Evolutionary conservation across 306 rosid species (phyloP).

Genomic region (Prunus fruticosa): DNA sequence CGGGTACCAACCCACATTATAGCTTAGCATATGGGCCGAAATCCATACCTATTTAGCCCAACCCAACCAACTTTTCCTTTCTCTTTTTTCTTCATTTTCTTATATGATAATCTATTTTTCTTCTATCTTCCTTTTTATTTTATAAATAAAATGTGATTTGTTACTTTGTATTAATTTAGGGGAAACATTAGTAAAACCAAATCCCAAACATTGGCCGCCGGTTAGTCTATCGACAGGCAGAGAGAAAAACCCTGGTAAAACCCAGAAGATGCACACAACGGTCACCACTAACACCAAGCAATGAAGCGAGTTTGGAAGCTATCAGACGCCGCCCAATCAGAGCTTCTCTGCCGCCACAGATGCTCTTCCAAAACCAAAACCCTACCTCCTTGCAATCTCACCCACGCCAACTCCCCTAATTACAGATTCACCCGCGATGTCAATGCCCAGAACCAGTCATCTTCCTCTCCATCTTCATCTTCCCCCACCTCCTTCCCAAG

Average conservation of each 20-base stretch:
- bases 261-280: slow-evolving; percentile 21
- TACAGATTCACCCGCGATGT: slow-evolving; percentile 17
- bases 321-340: slow-evolving; percentile 41
- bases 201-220: not conserved
- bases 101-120: no score
- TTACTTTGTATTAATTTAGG: no score
- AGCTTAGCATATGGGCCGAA: no score
- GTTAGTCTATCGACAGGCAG: not conserved
- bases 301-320: slow-evolving; percentile 64
- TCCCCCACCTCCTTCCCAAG: not conserved
- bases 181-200: not conserved
- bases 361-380: slow-evolving; percentile 20
- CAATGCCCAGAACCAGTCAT: slow-evolving; percentile 17
- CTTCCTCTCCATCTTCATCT: not conserved
- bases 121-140: no score
- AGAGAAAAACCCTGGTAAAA: slow-evolving; percentile 21
- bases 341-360: slow-evolving; percentile 20
- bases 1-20: no score
- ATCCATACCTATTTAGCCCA: no score
- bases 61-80: no score
- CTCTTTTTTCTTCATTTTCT: no score
- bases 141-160: no score
- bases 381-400: slow-evolving; percentile 11
- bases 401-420: slow-evolving; percentile 15
- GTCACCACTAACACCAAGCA: not conserved